Base-by-base conservation (phyloP, 2,329 filamentous ascomycete species). In the Aspergillus fructus region DNA sequence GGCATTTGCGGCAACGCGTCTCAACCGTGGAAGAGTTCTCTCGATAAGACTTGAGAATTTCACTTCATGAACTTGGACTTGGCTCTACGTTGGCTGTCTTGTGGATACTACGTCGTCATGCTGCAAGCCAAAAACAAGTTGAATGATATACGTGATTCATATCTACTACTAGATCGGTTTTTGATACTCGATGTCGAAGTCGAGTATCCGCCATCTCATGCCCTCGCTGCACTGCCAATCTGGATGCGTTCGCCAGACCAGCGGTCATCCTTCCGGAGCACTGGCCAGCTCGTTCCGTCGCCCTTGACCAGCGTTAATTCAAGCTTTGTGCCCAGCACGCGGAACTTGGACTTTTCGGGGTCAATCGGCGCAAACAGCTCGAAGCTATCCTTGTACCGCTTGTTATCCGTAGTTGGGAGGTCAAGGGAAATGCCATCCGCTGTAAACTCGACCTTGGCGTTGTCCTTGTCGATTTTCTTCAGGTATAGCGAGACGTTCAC, bases 401-500 rank as follows among this genome's bases (percentile, higher is more conserved):
- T 97, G 58, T 85, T 81, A 71, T 97, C 93, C 33, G 84, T 85
- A 8, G 94, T 99, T n/a, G 85, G 86, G 40, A 99, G 83, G 71
- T 99, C 91, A 43, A 99, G 83, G 11, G 83, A 81, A 50, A 97
- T 76, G 47, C 84, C 79, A 48, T 82, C 77, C 9, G 83, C 69
- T 37, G 79, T 74, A 72, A 97, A 93, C 23, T 83, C 79, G 46
- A 97, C 83, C 63, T 84, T 88, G 51, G 91, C 89, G 24, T 79
- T 83, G 23, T 88, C 83, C 76, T 93, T 96, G 77, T 93, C 86
- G 68, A 99, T 96, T 79, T 97, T 97, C 81, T 97, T 99, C 54
- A 97, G 83, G 78, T 96, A 99, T 65, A 97, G 89, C 8, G 90
- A 94, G 2, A 90, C 93, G 64, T 96, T 96, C 56, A 97, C 90